Evolutionary conservation across 768 basidiomycete genomes (phyloP), one percentile per base, ranked within the genome.

Genomic region (Daedaleopsis nitida): DNA sequence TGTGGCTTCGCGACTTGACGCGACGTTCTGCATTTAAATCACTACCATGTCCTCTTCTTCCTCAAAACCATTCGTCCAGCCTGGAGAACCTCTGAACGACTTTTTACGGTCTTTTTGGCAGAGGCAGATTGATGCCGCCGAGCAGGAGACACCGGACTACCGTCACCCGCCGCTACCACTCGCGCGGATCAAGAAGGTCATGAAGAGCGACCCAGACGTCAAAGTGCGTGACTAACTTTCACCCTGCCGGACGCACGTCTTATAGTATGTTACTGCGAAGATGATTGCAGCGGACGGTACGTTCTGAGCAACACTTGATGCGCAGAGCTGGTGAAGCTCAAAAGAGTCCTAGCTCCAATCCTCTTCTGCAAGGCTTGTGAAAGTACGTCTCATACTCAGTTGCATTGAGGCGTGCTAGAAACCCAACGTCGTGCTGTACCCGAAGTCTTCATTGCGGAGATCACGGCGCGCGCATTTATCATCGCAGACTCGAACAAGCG

Each of bases 281-380:
- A 98, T 98, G 96, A 98, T 98, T 68, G 94, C 96, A 55, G 94
- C 94, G 59, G 96, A 99, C 75, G 92, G 92, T 92, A 71, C 60
- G 80, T 70, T 13, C 13, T 49, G 50, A 44, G 16, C 27, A 42
- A 58, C 47, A 38, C 37, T 23, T 42, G 11, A 21, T 43, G 14
- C 52, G 27, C n/a, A 21, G 14, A 16, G 19, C n/a, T 3, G 16
- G 19, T 23, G 43, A 23, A 51, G n/a, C 52, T 63, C 52, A 60
- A n/a, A 34, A 39, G n/a, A 21, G 17, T 32, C 35, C 9, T 67
- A 90, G 96, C 94, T 11, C 96, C 96, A 7, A 91, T 98, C 60
- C 78, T 98, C 42, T 96, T 98, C 75, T 95, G 94, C 78, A 98
- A 98, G 76, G 96, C 96, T 56, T 98, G 96, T 76, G 96, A 98